Base-by-base conservation (phyloP, 179 eudicot genomes). In the Corrigiola litoralis region DNA sequence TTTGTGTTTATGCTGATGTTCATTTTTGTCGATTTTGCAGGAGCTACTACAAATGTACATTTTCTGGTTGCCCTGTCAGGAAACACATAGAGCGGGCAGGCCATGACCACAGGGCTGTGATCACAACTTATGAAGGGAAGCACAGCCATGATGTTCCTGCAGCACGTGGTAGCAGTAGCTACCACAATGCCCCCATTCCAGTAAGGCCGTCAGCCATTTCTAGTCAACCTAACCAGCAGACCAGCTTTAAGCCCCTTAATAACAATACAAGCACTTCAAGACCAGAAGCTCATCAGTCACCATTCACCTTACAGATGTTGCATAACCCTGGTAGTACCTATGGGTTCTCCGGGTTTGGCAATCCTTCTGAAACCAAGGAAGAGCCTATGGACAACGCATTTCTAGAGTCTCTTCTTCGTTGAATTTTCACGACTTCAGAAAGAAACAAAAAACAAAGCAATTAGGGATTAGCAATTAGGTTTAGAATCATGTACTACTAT, bases 81-180 rank as follows among this genome's bases (percentile, higher is more conserved):
- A 92, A 92, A 72, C 97, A 88, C 67, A 86, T 92, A 2, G 97
- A 92, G 63, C 68, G 97, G 72, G 97, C 97, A 20, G 79, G 85
- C 47, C 89, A 92, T 20, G 96, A 92, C 65, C 28, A 57, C 27
- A 79, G 85, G 64, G 86, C 96, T 0, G 97, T 92, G 47, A 86
- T 92, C 77, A 92, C 96, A 5, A 89, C 97, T 9, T 92, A 92
- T 21, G 97, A 92, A 66, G 96, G 96, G 10, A 92, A 92, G 58
- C 97, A 92, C 76, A 92, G 82, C 83, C 97, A 92, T 9, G 97
- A 89, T 37, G 80, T 92, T 18, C 97, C 97, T 23, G 85, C 90
- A 59, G 82, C 86, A 12, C 84, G 97, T 6, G 97, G 97, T 2
- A 85, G 96, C 66, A 85, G 81, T 28, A 48, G 72, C 56, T 82